These are phyloP conservation scores for Viola odorata DNA, from an alignment of 345 rosid genomes.

Conservation along the genomic window DNA sequence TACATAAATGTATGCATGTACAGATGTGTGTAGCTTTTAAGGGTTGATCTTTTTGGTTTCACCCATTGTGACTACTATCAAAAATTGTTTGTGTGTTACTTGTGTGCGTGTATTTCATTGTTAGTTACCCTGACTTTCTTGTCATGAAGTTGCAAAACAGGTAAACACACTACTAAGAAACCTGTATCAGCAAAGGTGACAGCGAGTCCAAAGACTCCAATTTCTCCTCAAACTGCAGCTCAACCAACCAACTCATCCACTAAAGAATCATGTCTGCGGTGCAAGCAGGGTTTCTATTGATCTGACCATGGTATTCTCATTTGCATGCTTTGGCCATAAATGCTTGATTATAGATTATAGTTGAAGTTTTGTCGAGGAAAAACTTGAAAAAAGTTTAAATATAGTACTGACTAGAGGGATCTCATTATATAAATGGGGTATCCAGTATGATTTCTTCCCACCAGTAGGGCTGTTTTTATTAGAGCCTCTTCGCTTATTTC, in stretches of 20 bases:
- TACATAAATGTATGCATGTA: too few species aligned
- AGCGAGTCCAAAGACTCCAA: conserved; percentile 30
- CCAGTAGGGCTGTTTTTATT: too few species aligned
- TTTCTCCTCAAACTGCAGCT: conserved; percentile 31
- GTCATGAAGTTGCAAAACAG: conserved; percentile 77
- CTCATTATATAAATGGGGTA: too few species aligned
- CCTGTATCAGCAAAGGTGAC: conserved; percentile 53
- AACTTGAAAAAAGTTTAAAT: too few species aligned
- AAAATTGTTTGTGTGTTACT: not conserved
- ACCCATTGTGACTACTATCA: not conserved
- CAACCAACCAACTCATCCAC: conserved; percentile 30
- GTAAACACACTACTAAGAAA: conserved; percentile 89
- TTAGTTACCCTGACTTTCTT: conserved; percentile 13
- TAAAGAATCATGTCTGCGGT: conserved; percentile 72
- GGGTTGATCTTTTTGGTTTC: not conserved
- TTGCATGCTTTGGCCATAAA: not conserved
- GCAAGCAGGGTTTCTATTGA: conserved; percentile 95
- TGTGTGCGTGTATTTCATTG: not conserved
- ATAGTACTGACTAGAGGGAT: too few species aligned
- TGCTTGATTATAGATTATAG: too few species aligned
- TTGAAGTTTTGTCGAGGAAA: too few species aligned
- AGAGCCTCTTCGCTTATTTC: too few species aligned
- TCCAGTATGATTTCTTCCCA: too few species aligned
- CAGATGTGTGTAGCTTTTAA: too few species aligned
- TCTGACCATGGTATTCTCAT: conserved; percentile 71